Evolutionary conservation across 208 protist genomes (phyloP), one percentile per base, ranked within the genome.

Genomic region (Leptomonas pyrrhocoris): DNA sequence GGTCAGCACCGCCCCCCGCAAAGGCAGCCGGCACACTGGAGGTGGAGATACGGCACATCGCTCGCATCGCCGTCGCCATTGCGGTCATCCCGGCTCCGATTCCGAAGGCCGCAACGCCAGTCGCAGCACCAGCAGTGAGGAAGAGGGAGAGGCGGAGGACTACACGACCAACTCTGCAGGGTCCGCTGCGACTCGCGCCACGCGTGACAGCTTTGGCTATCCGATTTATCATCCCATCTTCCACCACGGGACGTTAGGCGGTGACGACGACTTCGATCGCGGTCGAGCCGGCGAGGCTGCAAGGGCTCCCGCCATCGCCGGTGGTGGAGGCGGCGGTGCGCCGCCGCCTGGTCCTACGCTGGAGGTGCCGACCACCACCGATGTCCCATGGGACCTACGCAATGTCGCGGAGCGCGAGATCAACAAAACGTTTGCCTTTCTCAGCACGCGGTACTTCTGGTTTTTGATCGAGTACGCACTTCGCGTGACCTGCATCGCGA

Each of bases 401-500:
- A 74, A 75, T 36, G 53, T 58, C 13, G 62, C 62, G 2, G 72
- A 77, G 15, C 58, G 61, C 18, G 40, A 84, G 11, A 36, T 73
- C 12, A 85, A 74, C 48, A 64, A 42, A 16, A 75, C 66, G 15
- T 84, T 93, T 66, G 67, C 68, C 50, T 87, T 93, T 38, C 77
- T 90, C 36, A 74, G 77, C 49, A 85, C 77, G 8, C 66, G 72
- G 1, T 66, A 90, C 48, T 94, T 94, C 70, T 94, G 88, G 85
- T 86, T 83, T 36, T 55, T 89, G 0, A 48, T 94, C n/a, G 69
- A 91, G 73, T 88, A 82, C 58, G 73, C 88, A 53, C 48, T 74
- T 43, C 88, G 88, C 6, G 81, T 91, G 28, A 88, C 88, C 15
- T 51, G 84, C 28, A 85, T 94, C 28, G 85, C 73, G 28, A 86